These are phyloP conservation scores for Hanseniaspora meyeri DNA, from an alignment of 805 yeast species.

Conservation along the genomic window DNA sequence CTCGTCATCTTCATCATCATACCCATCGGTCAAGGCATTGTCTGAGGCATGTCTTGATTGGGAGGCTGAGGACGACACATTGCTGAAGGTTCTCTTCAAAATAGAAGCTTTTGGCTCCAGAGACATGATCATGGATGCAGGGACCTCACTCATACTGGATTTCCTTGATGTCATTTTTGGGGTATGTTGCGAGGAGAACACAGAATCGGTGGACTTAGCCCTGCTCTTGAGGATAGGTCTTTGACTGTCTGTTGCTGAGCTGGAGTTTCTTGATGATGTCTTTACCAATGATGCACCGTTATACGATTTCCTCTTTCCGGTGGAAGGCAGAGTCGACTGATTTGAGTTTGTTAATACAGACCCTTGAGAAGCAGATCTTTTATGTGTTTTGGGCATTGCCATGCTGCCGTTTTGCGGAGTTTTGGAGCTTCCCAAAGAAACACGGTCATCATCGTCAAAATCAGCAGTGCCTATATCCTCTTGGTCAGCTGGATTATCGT, in stretches of 20 bases:
- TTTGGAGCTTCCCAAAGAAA: background rate
- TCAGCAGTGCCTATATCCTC: slow-evolving; percentile 4
- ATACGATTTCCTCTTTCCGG: background rate
- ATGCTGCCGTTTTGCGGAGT: background rate
- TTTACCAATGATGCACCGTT: background rate
- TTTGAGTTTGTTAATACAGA: background rate
- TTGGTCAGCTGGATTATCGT: background rate
- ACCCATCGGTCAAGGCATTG: slow-evolving; percentile 11
- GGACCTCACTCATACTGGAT: slow-evolving; percentile 14
- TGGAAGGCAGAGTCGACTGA: background rate
- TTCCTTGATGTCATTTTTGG: slow-evolving; percentile 10
- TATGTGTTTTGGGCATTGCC: background rate
- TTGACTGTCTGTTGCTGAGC: background rate
- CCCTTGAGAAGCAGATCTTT: slow-evolving; percentile 9
- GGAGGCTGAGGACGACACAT: slow-evolving; percentile 10
- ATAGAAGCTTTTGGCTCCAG: slow-evolving; percentile 10
- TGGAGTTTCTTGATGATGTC: slow-evolving; percentile 5
- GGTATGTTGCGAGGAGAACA: background rate
- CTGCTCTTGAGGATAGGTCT: background rate
- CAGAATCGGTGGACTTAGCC: background rate
- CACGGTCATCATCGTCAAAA: background rate
- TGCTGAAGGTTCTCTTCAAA: slow-evolving; percentile 6
- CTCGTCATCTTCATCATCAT: slow-evolving; percentile 11
- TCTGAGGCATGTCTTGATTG: slow-evolving; percentile 13
- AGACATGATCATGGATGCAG: slow-evolving; percentile 12